Base-by-base conservation (phyloP, 169 alveolate genomes). In the Plasmodium vivax region DNA sequence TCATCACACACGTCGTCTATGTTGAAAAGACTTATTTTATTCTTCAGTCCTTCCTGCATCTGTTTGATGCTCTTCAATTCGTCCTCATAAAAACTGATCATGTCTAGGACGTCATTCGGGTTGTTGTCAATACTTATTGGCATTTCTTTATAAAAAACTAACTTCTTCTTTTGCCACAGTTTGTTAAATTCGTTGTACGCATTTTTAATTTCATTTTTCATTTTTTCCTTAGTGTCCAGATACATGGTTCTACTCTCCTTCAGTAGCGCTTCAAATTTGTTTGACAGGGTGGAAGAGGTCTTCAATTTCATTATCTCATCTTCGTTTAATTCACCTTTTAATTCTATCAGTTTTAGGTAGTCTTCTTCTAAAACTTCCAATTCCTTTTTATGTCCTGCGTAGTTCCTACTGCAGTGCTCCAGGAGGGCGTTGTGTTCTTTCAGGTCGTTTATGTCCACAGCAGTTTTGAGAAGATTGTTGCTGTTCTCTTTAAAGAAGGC, bases 1-100 rank as follows among this genome's bases (percentile, higher is more conserved):
- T 92, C 95, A 51, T 81, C 95, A 58, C 95, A 92, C 6, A 92
- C 92, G 62, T 92, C 95, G 83, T 92, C 95, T 36, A 92, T 92
- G 58, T 92, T 81, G 83, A 92, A 92, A 73, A 92, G 34, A 38
- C 32, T 92, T 30, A 92, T 92, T 71, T 92, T 92, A 43, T 92
- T 71, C 45, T 92, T 81, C 43, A 92, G 58, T n/a, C 82, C 32
- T 16, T 72, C 30, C 62, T 92, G 95, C 47, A 73, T 51, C 19
- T 71, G 41, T 62, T 83, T 92, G 75, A 92, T 92, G 56, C 45
- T 73, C 75, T 32, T 83, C 45, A 92, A 77, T 71, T 92, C 95
- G 16, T 92, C 68, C 77, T 92, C 95, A 82, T 92, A 82, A 82
- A 47, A 92, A 10, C 5, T 82, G 58, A 92, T 92, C 85, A 36